Evolutionary conservation across 139 green algal species (phyloP).

Genomic region (Chlorella sorokiniana): DNA sequence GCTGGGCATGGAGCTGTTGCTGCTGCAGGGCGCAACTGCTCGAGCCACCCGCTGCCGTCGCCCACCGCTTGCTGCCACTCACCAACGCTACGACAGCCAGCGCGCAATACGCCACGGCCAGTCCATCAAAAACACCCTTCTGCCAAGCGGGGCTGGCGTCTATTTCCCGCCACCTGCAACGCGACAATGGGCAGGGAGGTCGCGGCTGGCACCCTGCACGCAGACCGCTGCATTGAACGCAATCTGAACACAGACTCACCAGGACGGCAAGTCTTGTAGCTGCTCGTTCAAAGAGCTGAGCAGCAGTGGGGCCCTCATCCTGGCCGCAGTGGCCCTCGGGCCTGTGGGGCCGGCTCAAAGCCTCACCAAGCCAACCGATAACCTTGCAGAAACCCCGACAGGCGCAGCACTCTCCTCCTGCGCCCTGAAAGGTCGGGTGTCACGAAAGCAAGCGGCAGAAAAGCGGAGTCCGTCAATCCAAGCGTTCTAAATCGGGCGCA

Average conservation of each 20-base stretch:
- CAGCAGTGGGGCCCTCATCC: background rate
- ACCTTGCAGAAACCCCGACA: no score
- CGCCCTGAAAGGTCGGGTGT: no score
- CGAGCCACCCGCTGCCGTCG: background rate
- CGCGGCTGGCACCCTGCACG: background rate
- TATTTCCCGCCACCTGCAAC: conserved; percentile 41
- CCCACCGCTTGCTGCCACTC: conserved; percentile 9
- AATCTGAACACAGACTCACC: background rate
- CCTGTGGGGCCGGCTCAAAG: no score
- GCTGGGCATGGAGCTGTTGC: background rate
- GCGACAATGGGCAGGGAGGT: background rate
- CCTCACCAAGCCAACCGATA: no score
- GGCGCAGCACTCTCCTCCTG: no score
- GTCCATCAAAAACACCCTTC: conserved; percentile 59
- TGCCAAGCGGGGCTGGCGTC: conserved; percentile 50
- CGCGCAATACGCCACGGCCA: conserved; percentile 67
- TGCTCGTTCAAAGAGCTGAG: no score
- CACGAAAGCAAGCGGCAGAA: no score
- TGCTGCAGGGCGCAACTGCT: background rate
- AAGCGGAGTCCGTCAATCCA: no score
- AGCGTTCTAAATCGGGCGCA: no score
- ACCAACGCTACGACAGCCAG: conserved; percentile 74
- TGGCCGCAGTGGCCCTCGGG: no score
- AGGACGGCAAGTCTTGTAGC: conserved; percentile 1
- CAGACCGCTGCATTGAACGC: background rate